Base-by-base conservation (phyloP, 495 filamentous ascomycete species). In the Parachaetomium inaequale region DNA sequence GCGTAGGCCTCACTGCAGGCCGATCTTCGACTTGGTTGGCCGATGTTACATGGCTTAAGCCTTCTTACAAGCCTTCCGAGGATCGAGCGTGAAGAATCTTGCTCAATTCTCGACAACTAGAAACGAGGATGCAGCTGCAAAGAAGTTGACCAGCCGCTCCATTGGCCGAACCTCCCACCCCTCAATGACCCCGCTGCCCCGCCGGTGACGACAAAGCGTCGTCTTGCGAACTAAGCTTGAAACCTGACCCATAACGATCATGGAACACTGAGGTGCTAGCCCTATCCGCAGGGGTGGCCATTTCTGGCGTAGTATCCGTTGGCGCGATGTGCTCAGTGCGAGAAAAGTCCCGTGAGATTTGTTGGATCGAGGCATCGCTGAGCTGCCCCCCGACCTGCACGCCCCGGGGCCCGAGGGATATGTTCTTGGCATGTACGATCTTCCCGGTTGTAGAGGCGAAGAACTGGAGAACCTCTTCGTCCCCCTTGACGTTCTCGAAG, bases 401-500 rank as follows among this genome's bases (percentile, higher is more conserved):
- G 19, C 43, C 43, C 29, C 45, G 28, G 2, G 25, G n/a, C n/a
- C 56, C 56, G n/a, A 50, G 21, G 28, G 28, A 36, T 50, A 49
- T 36, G 28, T 53, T 29, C 31, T 61, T 53, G 25, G 34, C 58
- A 43, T 54, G 58, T 26, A 61, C 36, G 17, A 43, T 31, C 47
- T 40, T 61, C 4, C 36, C 47, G 15, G 32, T 54, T 42, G 58
- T 61, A 19, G 58, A 61, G 47, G 38, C 58, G 23, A 61, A 43
- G 50, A 61, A 61, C 58, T 61, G 58, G 25, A 61, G 32, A 34
- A 46, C 58, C 7, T 61, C 58, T n/a, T 50, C 56, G 23, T 31
- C 58, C 23, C 34, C 38, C 32, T 26, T 46, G 32, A 53, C 1
- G 49, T 61, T 53, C n/a, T 53, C 58, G 23, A 60, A 42, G 57